phyloP scores from a whole-genome alignment of 306 rosid species.

The Quercus suber region DNA sequence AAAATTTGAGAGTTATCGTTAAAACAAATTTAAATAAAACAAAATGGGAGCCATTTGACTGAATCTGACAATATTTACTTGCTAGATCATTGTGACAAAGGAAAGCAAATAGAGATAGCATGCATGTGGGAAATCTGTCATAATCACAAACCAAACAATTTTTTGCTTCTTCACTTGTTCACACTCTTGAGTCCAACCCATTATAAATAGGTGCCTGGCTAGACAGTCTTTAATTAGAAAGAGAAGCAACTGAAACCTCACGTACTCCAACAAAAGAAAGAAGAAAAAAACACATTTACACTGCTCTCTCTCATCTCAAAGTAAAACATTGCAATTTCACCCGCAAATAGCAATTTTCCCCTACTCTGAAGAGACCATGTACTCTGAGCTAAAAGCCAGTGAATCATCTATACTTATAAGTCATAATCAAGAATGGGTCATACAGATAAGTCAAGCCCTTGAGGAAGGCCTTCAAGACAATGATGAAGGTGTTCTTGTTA shows the following conservation, averaged over 20 bases:
- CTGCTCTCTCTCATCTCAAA: not conserved
- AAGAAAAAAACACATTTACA: not conserved
- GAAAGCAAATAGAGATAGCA: no score
- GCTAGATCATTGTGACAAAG: no score
- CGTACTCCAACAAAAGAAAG: not conserved
- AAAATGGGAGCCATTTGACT: no score
- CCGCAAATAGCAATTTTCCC: no score
- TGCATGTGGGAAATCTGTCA: not conserved
- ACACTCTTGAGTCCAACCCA: not conserved
- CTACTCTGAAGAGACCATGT: not conserved
- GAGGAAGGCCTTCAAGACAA: not conserved
- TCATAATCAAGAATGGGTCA: slow-evolving; percentile 8
- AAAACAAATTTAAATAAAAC: no score
- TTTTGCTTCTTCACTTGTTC: not conserved
- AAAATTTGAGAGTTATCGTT: no score
- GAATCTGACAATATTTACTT: no score
- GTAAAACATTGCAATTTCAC: no score
- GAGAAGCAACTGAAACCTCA: not conserved
- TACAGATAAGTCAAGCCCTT: slow-evolving; percentile 3
- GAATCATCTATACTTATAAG: not conserved
- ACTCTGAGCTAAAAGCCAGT: no score
- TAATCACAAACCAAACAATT: not conserved
- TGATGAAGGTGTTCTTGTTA: not conserved
- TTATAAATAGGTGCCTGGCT: not conserved
- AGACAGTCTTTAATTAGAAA: not conserved